Conservation (phyloP, 2,329 filamentous ascomycete species). For the Metarhizium brunneum region DNA sequence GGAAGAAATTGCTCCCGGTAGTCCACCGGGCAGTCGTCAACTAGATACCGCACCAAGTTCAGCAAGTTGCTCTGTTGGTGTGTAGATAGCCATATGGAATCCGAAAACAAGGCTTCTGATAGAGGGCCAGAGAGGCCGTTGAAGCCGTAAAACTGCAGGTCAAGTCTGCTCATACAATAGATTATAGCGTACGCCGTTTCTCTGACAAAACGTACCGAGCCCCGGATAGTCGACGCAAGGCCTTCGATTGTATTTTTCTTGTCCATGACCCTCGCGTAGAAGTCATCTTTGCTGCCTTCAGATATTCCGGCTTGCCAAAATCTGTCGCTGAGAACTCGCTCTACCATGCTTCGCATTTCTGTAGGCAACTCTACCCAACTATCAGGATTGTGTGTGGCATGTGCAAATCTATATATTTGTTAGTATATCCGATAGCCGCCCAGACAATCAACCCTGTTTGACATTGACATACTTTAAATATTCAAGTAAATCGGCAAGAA, state of each 20-base stretch:
- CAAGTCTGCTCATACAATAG: conserved; percentile 83
- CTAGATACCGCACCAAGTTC: conserved; percentile 77
- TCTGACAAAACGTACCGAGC: conserved; percentile 77
- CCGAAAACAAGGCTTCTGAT: conserved; percentile 73
- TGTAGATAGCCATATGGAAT: conserved; percentile 74
- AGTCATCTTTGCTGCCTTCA: conserved; percentile 89
- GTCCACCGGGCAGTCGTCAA: conserved; percentile 82
- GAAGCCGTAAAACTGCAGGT: conserved; percentile 86
- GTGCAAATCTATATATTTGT: conserved; percentile 55
- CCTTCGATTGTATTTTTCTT: conserved; percentile 88
- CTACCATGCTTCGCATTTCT: conserved; percentile 70
- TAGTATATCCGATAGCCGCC: background rate
- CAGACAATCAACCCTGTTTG: background rate
- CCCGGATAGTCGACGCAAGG: conserved; percentile 85
- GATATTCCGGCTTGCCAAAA: conserved; percentile 99
- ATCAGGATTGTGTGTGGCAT: conserved; percentile 78
- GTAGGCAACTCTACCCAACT: conserved; percentile 72
- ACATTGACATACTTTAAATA: conserved; percentile 56
- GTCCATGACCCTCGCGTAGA: conserved; percentile 82
- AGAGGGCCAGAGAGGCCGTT: conserved; percentile 72
- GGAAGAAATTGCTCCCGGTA: conserved; percentile 74
- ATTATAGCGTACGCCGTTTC: conserved; percentile 93
- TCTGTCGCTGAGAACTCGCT: conserved; percentile 78
- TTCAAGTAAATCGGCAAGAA: conserved; percentile 79
- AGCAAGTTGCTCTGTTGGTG: conserved; percentile 93